Base-by-base conservation (phyloP, 2,329 filamentous ascomycete species). In the Neopestalotiopsis rosae region DNA sequence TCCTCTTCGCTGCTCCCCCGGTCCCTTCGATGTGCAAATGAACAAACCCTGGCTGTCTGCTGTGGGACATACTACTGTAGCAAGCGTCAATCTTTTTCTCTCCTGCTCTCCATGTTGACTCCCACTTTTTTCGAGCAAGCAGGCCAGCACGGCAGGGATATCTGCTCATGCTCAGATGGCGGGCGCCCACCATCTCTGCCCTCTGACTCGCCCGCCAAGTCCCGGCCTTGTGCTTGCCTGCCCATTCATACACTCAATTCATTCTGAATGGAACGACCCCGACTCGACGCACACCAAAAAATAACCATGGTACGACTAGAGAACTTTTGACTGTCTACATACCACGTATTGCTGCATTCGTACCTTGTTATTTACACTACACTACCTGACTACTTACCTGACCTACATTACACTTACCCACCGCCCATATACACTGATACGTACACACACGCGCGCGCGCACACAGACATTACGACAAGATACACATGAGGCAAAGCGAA, bases 181-280 rank as follows among this genome's bases (percentile, higher is more conserved):
- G 40, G 24, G 14, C 61, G 24, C 13, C 13, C n/a, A 17, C 57
- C 57, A 59, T 59, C n/a, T 49, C 61, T 52, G 45, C 17, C 45
- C 17, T 64, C 61, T 64, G 61, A 64, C 61, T 64, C 61, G 61
- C 28, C 61, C 42, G 59, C 34, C 32, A n/a, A 20, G 32, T 20
- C 30, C 59, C 59, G 30, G 32, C 28, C 40, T 20, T 24, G 30
- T 13, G 32, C 17, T 59, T 14, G 10, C 57, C 57, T 63, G 34
- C 28, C 42, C 52, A 40, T 62, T 58, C 12, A 20, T 61, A 71
- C 67, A 69, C 64, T 68, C 34, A 17, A 59, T 30, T 34, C 65
- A 67, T 57, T 56, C 56, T 67, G 34, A 58, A 62, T 42, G 52
- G 65, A 58, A 57, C 17, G 65, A 49, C 65, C 65, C 34, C 34